Base-by-base conservation (phyloP, 2,329 filamentous ascomycete species). In the Talaromyces amestolkiae region DNA sequence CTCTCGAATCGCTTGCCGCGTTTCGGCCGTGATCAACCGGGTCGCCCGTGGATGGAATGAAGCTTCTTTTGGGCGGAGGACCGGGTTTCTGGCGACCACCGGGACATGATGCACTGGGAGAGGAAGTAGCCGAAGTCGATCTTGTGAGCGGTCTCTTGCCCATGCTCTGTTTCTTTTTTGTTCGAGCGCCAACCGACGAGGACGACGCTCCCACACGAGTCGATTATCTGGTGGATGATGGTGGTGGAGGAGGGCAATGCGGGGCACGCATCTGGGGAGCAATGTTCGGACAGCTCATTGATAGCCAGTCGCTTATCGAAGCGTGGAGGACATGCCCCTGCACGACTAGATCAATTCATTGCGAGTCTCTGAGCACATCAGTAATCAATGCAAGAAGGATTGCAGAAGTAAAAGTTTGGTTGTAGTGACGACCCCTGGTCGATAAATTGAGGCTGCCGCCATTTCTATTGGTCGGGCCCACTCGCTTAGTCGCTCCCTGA, bases 381-480 rank as follows among this genome's bases (percentile, higher is more conserved):
- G 47, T 51, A 6, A 22, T 47, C 19, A 45, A 35, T 43, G 47
- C n/a, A 13, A 24, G 47, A 61, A 6, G 9, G 9, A 7, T 9
- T 33, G 31, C 19, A 51, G 51, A 22, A 51, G 33, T 61, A 11
- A 9, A 51, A 33, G 27, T 5, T 31, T 31, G 27, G 27, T 33
- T 33, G 41, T 54, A 13, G 15, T 56, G n/a, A 31, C 10, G 72
- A 66, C 67, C 64, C 64, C 66, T 68, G 66, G 58, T 64, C 17
- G 27, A n/a, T 35, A 13, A 61, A 54, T 65, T 56, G 58, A 53
- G 37, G 70, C 67, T 71, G 72, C 68, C 71, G 69, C 63, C 56
- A 60, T 53, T 58, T 58, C 51, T 53, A 70, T 71, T 70, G 70
- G 70, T 67, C 70, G 67, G 65, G 64, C 69, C 67, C 56, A 62